These are phyloP conservation scores for Circinella minor DNA, from an alignment of 371 early-diverging fungal species.

Conservation along the genomic window DNA sequence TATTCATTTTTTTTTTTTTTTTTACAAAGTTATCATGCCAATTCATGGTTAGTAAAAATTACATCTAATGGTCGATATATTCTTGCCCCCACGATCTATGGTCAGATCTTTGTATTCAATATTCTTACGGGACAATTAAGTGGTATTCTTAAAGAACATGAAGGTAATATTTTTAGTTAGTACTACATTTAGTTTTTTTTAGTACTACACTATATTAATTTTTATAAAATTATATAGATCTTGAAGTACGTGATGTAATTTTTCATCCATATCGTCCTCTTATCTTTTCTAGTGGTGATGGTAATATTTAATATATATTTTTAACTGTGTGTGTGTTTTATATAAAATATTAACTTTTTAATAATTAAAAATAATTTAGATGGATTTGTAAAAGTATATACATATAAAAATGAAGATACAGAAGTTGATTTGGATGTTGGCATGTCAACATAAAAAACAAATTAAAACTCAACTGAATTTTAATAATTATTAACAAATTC, in stretches of 20 bases:
- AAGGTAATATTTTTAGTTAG: not conserved
- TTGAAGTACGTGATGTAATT: constrained; percentile 91
- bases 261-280: constrained; percentile 84
- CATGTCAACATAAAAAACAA: constrained; percentile 12
- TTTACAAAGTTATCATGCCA: constrained; percentile 74
- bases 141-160: constrained; percentile 75
- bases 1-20: not conserved
- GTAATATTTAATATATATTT: constrained; percentile 45
- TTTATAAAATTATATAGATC: constrained; percentile 43
- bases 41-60: constrained; percentile 91
- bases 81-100: constrained; percentile 88
- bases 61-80: constrained; percentile 86
- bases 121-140: constrained; percentile 75
- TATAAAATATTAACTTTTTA: not conserved
- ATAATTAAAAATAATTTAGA: constrained; percentile 2
- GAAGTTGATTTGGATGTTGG: constrained; percentile 16
- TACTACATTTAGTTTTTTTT: too few relatives aligned
- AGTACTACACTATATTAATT: too few relatives aligned
- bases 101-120: constrained; percentile 83
- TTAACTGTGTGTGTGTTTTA: too few relatives aligned
- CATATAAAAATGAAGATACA: constrained; percentile 25
- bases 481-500: not conserved
- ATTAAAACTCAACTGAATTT: not conserved
- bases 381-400: constrained; percentile 41
- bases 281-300: constrained; percentile 86